These are phyloP conservation scores for Lachnellula willkommii DNA, from an alignment of 2,329 filamentous ascomycete genomes.

Conservation along the genomic window DNA sequence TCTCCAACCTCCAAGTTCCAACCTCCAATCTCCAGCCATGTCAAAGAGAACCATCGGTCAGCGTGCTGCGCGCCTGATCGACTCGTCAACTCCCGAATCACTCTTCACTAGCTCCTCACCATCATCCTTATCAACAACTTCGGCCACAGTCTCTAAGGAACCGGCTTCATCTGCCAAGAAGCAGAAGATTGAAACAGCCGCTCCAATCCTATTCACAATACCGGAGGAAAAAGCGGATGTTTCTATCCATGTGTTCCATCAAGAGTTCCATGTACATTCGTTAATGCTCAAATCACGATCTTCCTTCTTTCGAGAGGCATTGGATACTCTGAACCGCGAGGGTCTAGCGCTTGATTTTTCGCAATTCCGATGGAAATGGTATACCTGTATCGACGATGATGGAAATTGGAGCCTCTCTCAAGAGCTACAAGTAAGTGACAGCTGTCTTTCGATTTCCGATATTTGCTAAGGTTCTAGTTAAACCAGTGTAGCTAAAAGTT, in stretches of 20 bases:
- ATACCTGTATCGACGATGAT: neutral
- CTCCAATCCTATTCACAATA: neutral
- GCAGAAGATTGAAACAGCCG: neutral
- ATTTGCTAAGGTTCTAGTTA: too few relatives aligned
- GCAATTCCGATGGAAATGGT: slow-evolving; percentile 3
- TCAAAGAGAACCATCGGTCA: too few relatives aligned
- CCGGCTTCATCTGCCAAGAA: neutral
- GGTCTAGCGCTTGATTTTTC: neutral
- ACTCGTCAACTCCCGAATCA: too few relatives aligned
- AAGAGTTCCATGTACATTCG: slow-evolving; percentile 13
- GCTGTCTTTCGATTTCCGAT: neutral
- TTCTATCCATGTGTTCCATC: slow-evolving; percentile 9
- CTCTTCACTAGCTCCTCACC: too few relatives aligned
- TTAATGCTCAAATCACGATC: slow-evolving; percentile 8
- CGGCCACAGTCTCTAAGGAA: too few relatives aligned
- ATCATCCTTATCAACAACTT: too few relatives aligned
- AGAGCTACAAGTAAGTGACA: neutral
- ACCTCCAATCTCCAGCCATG: too few relatives aligned
- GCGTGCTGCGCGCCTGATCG: too few relatives aligned
- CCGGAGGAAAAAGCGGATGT: slow-evolving; percentile 12
- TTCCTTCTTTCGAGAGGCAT: slow-evolving; percentile 10
- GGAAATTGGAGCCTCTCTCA: neutral
- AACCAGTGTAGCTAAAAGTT: too few relatives aligned
- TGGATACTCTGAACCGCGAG: neutral
- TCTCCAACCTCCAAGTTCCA: too few relatives aligned